These are phyloP conservation scores for Bauhinia variegata DNA, from an alignment of 306 rosid genomes.

Conservation along the genomic window DNA sequence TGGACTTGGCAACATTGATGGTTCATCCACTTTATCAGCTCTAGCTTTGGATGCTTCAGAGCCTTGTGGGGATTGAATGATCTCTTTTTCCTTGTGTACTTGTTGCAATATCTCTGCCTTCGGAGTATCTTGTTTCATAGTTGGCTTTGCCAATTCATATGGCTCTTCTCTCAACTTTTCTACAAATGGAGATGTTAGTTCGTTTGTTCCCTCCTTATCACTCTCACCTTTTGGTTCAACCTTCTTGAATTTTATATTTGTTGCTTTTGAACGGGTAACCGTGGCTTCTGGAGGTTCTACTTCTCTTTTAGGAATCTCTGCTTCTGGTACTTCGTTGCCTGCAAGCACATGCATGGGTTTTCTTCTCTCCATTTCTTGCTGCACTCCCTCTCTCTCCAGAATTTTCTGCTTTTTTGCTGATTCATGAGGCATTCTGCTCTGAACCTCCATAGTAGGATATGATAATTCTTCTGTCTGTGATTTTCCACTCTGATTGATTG, in stretches of 20 bases:
- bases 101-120: neutral
- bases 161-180: conserved; percentile 7
- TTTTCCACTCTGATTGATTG: conserved; percentile 4
- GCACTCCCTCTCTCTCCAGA: conserved; percentile 2
- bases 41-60: conserved; percentile 10
- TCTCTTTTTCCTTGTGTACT: conserved; percentile 15
- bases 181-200: neutral
- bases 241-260: neutral
- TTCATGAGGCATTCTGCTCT: conserved; percentile 31
- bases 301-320: neutral
- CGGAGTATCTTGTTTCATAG: neutral
- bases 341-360: neutral
- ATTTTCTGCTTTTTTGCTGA: conserved; percentile 21
- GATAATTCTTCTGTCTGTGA: conserved; percentile 21
- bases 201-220: conserved; percentile 19
- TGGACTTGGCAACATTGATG: neutral
- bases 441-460: conserved; percentile 14
- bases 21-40: conserved; percentile 15
- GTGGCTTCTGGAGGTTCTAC: conserved; percentile 4
- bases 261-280: neutral
- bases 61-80: neutral
- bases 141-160: neutral
- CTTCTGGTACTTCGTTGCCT: conserved; percentile 1
- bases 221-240: conserved; percentile 23
- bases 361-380: conserved; percentile 16